phyloP scores from a whole-genome alignment of 1,139 yeast species.

The Magnusiomyces tetraspermus region DNA sequence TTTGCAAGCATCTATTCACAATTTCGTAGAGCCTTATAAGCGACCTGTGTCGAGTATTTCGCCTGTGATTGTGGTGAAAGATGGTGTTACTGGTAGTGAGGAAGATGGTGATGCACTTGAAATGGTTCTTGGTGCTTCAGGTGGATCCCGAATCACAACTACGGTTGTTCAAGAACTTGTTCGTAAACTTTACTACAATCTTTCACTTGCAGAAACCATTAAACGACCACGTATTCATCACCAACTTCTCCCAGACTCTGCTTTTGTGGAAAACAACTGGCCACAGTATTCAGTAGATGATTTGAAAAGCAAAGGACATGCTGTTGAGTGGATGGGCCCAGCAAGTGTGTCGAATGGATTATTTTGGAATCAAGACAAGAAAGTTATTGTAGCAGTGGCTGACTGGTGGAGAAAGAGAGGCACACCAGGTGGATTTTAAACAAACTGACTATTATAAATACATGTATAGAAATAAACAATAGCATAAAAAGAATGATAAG shows the following conservation, averaged over 20 bases:
- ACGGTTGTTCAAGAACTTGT: slow-evolving; percentile 73
- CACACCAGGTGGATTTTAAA: slow-evolving; percentile 35
- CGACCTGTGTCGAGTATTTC: slow-evolving; percentile 80
- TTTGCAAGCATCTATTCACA: slow-evolving; percentile 69
- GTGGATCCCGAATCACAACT: slow-evolving; percentile 85
- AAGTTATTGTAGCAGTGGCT: slow-evolving; percentile 42
- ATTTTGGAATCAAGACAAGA: slow-evolving; percentile 23
- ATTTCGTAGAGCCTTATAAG: slow-evolving; percentile 62
- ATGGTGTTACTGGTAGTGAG: slow-evolving; percentile 12
- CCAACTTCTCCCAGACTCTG: slow-evolving; percentile 68
- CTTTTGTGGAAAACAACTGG: slow-evolving; percentile 49
- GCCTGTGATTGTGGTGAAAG: slow-evolving; percentile 56
- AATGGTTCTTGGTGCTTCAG: slow-evolving; percentile 81
- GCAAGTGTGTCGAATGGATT: slow-evolving; percentile 45
- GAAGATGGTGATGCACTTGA: slow-evolving; percentile 34
- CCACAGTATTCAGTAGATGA: slow-evolving; percentile 30
- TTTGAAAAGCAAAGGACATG: slow-evolving; percentile 38
- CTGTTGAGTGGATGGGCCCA: slow-evolving; percentile 30
- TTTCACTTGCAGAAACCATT: slow-evolving; percentile 56
- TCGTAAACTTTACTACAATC: slow-evolving; percentile 47
- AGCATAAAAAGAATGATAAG: neutral
- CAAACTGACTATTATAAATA: neutral
- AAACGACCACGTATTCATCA: slow-evolving; percentile 81
- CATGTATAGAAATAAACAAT: neutral
- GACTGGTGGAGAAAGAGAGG: slow-evolving; percentile 53